phyloP scores from a whole-genome alignment of 2,329 filamentous ascomycete species.

The Aspergillus fructus region DNA sequence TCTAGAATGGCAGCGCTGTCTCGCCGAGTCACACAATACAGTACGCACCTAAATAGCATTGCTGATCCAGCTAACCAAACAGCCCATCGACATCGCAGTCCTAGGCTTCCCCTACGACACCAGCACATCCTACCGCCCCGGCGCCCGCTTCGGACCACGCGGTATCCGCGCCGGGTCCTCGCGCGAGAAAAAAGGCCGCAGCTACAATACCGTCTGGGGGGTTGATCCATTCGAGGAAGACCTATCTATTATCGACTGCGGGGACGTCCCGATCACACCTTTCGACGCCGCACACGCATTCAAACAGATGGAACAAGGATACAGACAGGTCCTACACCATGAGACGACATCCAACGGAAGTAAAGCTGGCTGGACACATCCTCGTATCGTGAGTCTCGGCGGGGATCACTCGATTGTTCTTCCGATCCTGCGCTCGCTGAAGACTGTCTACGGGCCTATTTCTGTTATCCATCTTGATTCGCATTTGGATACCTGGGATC shows the following conservation, averaged over 20 bases:
- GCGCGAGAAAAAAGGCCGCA: slow-evolving; percentile 29
- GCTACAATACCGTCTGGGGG: slow-evolving; percentile 29
- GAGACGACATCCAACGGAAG: slow-evolving; percentile 7
- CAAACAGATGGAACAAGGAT: slow-evolving; percentile 26
- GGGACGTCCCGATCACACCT: slow-evolving; percentile 29
- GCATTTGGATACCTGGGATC: slow-evolving; percentile 30
- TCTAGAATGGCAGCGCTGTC: neutral
- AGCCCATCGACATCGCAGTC: slow-evolving; percentile 28
- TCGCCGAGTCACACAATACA: neutral
- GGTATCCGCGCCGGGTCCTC: slow-evolving; percentile 31
- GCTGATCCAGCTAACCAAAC: neutral
- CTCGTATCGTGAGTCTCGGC: slow-evolving; percentile 22
- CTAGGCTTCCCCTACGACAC: slow-evolving; percentile 37
- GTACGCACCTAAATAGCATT: neutral
- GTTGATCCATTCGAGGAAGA: slow-evolving; percentile 26
- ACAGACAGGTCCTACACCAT: slow-evolving; percentile 19
- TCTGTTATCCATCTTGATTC: slow-evolving; percentile 30
- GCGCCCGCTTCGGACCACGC: slow-evolving; percentile 33
- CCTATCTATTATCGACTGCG: slow-evolving; percentile 27
- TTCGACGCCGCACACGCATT: slow-evolving; percentile 26
- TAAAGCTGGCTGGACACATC: slow-evolving; percentile 13
- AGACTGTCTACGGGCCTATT: slow-evolving; percentile 22
- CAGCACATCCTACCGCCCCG: slow-evolving; percentile 30
- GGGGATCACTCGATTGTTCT: slow-evolving; percentile 28
- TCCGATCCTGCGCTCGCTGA: slow-evolving; percentile 25